Evolutionary conservation across 192 early-diverging fungal species (phyloP).

Genomic region (Linnemannia hyalina): DNA sequence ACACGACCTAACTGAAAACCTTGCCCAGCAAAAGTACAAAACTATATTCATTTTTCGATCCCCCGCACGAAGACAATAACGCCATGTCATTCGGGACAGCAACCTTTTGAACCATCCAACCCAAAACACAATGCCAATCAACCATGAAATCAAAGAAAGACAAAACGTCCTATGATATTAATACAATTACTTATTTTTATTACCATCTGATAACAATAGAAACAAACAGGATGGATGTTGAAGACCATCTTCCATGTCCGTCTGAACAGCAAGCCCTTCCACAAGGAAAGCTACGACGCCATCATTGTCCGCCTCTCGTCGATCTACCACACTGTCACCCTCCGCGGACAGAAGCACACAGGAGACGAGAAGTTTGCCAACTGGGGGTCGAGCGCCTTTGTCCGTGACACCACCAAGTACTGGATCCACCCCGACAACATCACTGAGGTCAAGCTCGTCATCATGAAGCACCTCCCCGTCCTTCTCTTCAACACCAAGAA

Average conservation of each 20-base stretch:
- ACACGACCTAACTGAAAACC: background rate
- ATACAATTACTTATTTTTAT: background rate
- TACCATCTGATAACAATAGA: constrained; percentile 16
- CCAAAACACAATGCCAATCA: background rate
- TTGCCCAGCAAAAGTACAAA: background rate
- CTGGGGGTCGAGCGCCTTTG: constrained; percentile 51
- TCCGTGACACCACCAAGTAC: constrained; percentile 90
- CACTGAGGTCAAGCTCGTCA: constrained; percentile 91
- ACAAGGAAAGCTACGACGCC: constrained; percentile 88
- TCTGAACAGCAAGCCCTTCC: constrained; percentile 86
- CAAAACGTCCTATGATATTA: background rate
- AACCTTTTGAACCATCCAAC: background rate
- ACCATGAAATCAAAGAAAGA: background rate
- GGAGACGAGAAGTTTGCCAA: constrained; percentile 36
- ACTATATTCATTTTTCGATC: background rate
- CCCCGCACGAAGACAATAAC: background rate
- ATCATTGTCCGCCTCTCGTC: constrained; percentile 87
- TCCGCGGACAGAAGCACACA: constrained; percentile 42
- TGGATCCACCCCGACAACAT: constrained; percentile 98
- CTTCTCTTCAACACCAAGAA: constrained; percentile 82
- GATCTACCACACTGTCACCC: constrained; percentile 72
- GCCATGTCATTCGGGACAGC: background rate
- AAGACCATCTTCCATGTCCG: constrained; percentile 84
- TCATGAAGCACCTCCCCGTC: constrained; percentile 92
- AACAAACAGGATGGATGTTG: constrained; percentile 73